A percentile compares a stretch with the other conserved stretches of the same genome.
phyloP scores from a whole-genome alignment of 441 rosid genomes.

The Arabidopsis lyrata region DNA sequence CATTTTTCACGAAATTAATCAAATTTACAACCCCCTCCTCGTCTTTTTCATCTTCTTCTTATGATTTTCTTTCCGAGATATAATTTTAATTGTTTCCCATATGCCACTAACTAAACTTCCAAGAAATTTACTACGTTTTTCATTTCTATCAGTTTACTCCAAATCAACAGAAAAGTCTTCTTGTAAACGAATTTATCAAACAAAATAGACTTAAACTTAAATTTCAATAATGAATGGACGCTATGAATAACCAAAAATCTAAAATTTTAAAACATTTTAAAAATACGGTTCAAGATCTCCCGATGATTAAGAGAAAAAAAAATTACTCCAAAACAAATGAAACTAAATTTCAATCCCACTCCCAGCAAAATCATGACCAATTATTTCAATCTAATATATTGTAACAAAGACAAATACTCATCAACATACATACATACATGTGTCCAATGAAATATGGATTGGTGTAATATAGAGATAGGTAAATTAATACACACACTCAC shows the following conservation, averaged over 20 bases:
- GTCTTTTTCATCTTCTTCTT: constrained; percentile 1
- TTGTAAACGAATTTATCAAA: background rate
- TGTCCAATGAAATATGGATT: constrained; percentile 20
- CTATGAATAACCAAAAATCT: too few relatives aligned
- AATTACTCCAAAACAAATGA: too few relatives aligned
- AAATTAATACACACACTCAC: constrained; percentile 10
- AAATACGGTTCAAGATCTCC: too few relatives aligned
- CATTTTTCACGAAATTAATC: constrained; percentile 4
- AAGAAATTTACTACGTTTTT: constrained; percentile 4
- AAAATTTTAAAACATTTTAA: too few relatives aligned
- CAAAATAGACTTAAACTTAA: background rate
- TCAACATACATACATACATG: constrained; percentile 4
- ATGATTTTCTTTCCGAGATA: constrained; percentile 9
- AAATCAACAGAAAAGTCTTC: constrained; percentile 8
- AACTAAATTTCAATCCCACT: too few relatives aligned
- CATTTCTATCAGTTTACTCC: background rate
- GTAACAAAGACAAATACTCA: background rate
- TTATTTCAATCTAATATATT: background rate
- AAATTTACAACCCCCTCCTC: background rate
- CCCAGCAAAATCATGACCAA: background rate
- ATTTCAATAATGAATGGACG: too few relatives aligned
- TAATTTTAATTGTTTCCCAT: background rate
- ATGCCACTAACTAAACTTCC: constrained; percentile 7
- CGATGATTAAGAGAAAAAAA: too few relatives aligned
- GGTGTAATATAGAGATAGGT: constrained; percentile 21